Evolutionary conservation across 257 asterid species (phyloP).

Genomic region (Catharanthus roseus): DNA sequence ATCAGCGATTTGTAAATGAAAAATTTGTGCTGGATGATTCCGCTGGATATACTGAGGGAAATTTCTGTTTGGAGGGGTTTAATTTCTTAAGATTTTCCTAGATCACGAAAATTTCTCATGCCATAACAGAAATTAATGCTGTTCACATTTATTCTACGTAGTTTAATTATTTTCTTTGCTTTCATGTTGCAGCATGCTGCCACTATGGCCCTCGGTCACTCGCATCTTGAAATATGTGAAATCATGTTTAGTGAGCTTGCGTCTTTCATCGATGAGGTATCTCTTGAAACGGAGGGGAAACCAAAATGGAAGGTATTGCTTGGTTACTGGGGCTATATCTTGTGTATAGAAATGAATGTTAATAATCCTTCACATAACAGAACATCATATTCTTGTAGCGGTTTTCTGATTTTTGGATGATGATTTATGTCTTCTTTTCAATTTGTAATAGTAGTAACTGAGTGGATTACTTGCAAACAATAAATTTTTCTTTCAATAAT

Average conservation of each 20-base stretch:
- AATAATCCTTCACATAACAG: neutral
- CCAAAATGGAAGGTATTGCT: slow-evolving; percentile 95
- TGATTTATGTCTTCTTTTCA: neutral
- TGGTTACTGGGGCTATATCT: neutral
- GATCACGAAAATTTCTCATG: neutral
- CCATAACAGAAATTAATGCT: slow-evolving; percentile 9
- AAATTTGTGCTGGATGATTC: neutral
- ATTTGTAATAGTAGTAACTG: neutral
- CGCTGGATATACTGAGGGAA: neutral
- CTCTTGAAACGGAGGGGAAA: slow-evolving; percentile 91
- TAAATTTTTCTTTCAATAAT: neutral
- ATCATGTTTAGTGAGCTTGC: slow-evolving; percentile 96
- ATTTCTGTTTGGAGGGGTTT: neutral
- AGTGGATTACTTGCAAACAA: neutral
- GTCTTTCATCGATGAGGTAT: slow-evolving; percentile 85
- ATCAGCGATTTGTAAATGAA: neutral
- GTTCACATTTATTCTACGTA: neutral
- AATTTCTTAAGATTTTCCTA: slow-evolving; percentile 4
- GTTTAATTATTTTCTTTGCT: slow-evolving; percentile 3
- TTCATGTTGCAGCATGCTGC: slow-evolving; percentile 70
- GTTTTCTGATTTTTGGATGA: neutral
- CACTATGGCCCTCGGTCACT: slow-evolving; percentile 99
- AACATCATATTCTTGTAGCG: neutral
- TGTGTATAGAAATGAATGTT: neutral
- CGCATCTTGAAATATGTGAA: slow-evolving; percentile 94